Conservation (phyloP, 495 filamentous ascomycete genomes). For the Penicillium soppii region DNA sequence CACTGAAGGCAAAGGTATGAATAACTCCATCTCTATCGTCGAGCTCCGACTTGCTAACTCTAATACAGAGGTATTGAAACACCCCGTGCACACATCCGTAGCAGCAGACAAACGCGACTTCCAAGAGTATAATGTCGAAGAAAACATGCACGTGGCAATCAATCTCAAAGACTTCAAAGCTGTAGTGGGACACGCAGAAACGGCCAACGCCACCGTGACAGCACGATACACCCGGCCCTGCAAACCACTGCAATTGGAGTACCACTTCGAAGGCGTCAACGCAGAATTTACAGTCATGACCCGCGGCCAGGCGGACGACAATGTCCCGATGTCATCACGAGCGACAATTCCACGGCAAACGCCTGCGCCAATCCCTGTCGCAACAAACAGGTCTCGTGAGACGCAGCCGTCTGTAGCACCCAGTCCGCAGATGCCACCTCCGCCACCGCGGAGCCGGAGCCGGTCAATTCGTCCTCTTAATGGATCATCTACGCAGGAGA, state of each 20-base stretch:
- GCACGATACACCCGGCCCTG: conserved; percentile 80
- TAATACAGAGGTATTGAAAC: conserved; percentile 76
- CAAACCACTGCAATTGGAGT: conserved; percentile 80
- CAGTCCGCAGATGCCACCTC: conserved; percentile 32
- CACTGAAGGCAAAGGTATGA: conserved; percentile 72
- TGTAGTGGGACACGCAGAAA: conserved; percentile 80
- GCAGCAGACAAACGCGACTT: conserved; percentile 86
- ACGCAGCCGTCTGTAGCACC: conserved; percentile 4
- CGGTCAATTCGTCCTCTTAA: conserved; percentile 37
- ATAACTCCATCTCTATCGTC: background rate
- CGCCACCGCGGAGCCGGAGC: conserved; percentile 27
- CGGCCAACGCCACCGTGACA: conserved; percentile 65
- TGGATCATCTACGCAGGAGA: conserved; percentile 33
- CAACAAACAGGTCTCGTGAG: conserved; percentile 14
- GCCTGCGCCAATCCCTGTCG: conserved; percentile 19
- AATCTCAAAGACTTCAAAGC: conserved; percentile 94
- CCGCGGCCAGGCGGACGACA: conserved; percentile 66
- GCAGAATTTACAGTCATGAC: conserved; percentile 96
- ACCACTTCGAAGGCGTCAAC: conserved; percentile 69
- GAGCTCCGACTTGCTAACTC: background rate
- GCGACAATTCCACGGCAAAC: conserved; percentile 31
- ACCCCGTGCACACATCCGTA: conserved; percentile 90
- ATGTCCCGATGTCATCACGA: conserved; percentile 31
- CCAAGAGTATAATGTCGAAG: conserved; percentile 73
- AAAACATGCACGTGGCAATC: conserved; percentile 82